Evolutionary conservation across 2,329 filamentous ascomycete genomes (phyloP), one percentile per base, ranked within the genome.

Genomic region (Colletotrichum godetiae): DNA sequence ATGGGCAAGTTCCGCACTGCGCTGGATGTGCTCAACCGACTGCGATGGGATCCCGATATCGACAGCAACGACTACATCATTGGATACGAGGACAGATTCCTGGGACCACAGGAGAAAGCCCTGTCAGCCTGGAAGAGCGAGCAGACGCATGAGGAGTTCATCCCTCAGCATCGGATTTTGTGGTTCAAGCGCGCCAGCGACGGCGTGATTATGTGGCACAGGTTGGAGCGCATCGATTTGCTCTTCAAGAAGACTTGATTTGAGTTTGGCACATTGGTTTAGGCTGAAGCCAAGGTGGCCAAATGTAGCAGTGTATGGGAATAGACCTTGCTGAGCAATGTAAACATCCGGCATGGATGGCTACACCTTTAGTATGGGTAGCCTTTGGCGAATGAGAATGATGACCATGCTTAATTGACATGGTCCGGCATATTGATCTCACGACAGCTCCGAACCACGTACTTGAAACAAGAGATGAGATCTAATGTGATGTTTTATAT

Each of bases 131-230:
- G 90, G 90, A 91, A 89, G 82, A 84, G 82, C 19, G 90, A 92
- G 77, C 87, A 89, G 80, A 91, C 90, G 37, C 88, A 92, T 75
- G 89, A 92, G 72, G 90, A 92, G 79, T 92, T 91, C 77, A 92
- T 92, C 68, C 91, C 91, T 7, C 89, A 92, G 80, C 90, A 92
- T 77, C 84, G 90, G 19, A 90, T 92, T 74, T 78, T 90, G 68
- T 92, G 90, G 78, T 92, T 92, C 77, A 89, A 86, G 79, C 83
- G 86, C 12, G 85, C 80, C 78, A 87, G 84, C 69, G 88, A 89
- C 72, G 84, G 84, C 0, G 78, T 78, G 5, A 79, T 88, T n/a
- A 83, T 91, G 4, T 92, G 90, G 90, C 89, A 92, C 76, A 81
- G 88, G 74, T 84, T 83, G 76, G 84, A 82, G 74, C 86, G 88